Evolutionary conservation across 75 land plant genomes (phyloP), one percentile per base, ranked within the genome.

Genomic region (Picea sitchensis): DNA sequence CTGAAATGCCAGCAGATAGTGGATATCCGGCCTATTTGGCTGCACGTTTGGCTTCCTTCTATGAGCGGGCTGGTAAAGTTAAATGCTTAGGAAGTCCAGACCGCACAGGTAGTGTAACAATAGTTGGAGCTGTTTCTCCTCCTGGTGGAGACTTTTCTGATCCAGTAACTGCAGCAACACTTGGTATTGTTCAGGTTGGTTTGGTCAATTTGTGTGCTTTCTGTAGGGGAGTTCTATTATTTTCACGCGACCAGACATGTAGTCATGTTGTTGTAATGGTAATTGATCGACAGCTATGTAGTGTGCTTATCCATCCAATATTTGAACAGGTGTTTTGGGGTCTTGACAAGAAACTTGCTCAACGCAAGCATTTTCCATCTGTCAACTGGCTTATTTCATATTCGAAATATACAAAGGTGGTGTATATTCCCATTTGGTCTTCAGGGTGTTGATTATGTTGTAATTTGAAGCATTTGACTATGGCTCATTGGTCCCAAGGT

Each of bases 1-100:
- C 99, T 77, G 99, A 98, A 81, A 98, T 98, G 99, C 99, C 99
- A 69, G 99, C 99, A 63, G 99, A 98, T 81, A 98, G 99, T 93
- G 99, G 99, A 71, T 98, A 98, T 82, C 99, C 99, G 81, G 99
- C 99, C 78, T 98, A 98, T 78, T 78, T 98, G 77, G 96, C 93
- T 63, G 99, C 99, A 68, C 90, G 96, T 73, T 84, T 98, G 32
- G 99, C 99, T 17, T 95, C 99, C 32, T 98, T 98, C 80, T 98
- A 98, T 87, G 99, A 98, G 78, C 91, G 99, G 62, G 99, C 99
- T 82, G 99, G 99, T 34, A 98, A 98, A 83, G 99, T 98, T 59
- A 98, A 98, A 85, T 98, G 99, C 79, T 90, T 98, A 54, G 99
- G 99, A 84, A 89, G 99, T 30, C 99, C 99, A 23, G 98, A 95